Conservation (phyloP, 225 moss, liverwort and hornwort genomes). For the Rhytidiadelphus loreus region DNA sequence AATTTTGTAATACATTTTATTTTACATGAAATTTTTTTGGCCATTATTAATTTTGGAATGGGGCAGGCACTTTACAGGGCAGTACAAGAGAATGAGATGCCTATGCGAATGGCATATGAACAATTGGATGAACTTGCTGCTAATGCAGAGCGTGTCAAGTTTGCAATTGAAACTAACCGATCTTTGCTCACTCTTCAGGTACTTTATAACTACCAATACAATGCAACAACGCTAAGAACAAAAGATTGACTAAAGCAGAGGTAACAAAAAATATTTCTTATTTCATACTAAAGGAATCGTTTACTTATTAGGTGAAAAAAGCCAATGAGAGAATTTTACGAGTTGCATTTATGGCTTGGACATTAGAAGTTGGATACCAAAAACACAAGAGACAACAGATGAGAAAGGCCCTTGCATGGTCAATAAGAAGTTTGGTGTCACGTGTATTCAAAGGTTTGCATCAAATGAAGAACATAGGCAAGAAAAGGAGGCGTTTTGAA, state of each 20-base stretch:
- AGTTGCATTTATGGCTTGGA: slow-evolving; percentile 90
- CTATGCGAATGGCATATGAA: slow-evolving; percentile 84
- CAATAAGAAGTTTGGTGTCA: slow-evolving; percentile 30
- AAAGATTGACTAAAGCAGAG: not conserved
- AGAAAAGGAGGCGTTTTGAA: slow-evolving; percentile 48
- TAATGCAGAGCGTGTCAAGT: slow-evolving; percentile 79
- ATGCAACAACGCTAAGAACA: not conserved
- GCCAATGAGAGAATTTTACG: slow-evolving; percentile 54
- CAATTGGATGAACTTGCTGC: slow-evolving; percentile 86
- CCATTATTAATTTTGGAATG: not conserved
- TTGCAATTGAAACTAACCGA: slow-evolving; percentile 65
- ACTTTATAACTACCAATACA: not conserved
- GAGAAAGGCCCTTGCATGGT: slow-evolving; percentile 33
- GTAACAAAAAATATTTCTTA: not conserved
- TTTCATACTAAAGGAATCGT: not conserved
- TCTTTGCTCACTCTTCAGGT: slow-evolving; percentile 75
- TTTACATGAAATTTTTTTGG: not conserved
- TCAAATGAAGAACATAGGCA: slow-evolving; percentile 16
- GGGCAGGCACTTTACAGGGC: slow-evolving; percentile 56
- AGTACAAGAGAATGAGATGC: slow-evolving; percentile 74
- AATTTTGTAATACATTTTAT: not conserved
- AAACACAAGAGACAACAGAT: slow-evolving; percentile 41
- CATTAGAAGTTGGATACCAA: slow-evolving; percentile 50
- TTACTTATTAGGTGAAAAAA: slow-evolving; percentile 55
- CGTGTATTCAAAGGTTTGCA: slow-evolving; percentile 45